Evolutionary conservation across 2,329 filamentous ascomycete species (phyloP).

Genomic region (Parafenestella ontariensis): DNA sequence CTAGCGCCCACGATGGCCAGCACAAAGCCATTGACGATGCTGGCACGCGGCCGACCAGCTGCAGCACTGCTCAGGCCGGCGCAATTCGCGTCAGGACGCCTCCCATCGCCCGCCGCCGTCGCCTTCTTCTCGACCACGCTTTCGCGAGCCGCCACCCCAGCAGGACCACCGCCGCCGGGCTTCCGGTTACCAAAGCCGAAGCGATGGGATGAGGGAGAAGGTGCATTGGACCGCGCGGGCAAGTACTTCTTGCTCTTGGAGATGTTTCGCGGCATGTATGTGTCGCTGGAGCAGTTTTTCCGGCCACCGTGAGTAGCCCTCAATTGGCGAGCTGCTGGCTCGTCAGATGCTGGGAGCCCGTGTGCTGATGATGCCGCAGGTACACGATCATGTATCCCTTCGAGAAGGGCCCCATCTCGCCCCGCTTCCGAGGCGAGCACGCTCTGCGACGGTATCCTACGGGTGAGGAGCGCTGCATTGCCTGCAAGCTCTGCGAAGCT

Average conservation of each 20-base stretch:
- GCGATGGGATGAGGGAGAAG: constrained; percentile 83
- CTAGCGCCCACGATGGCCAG: constrained; percentile 54
- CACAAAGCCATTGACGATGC: constrained; percentile 56
- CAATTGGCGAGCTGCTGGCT: constrained; percentile 19
- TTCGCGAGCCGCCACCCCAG: constrained; percentile 68
- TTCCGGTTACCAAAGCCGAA: constrained; percentile 79
- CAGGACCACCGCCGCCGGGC: constrained; percentile 77
- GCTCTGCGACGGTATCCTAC: constrained; percentile 95
- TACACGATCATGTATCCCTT: constrained; percentile 99
- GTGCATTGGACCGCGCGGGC: constrained; percentile 79
- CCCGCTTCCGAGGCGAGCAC: constrained; percentile 97
- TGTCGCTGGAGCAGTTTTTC: constrained; percentile 97
- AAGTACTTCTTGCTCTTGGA: constrained; percentile 96
- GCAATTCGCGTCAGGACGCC: constrained; percentile 40
- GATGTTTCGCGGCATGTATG: constrained; percentile 97
- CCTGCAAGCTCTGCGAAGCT: constrained; percentile 99
- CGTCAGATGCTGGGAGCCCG: neutral
- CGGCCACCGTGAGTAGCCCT: constrained; percentile 81
- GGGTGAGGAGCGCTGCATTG: constrained; percentile 98
- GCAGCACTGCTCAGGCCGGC: constrained; percentile 47
- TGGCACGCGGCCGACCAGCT: constrained; percentile 55
- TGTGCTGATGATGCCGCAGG: constrained; percentile 58
- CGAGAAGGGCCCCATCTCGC: constrained; percentile 98
- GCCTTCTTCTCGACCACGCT: constrained; percentile 70
- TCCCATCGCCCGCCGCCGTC: constrained; percentile 56